Evolutionary conservation across 2,329 filamentous ascomycete species (phyloP).

Genomic region (Aciculosporium take): DNA sequence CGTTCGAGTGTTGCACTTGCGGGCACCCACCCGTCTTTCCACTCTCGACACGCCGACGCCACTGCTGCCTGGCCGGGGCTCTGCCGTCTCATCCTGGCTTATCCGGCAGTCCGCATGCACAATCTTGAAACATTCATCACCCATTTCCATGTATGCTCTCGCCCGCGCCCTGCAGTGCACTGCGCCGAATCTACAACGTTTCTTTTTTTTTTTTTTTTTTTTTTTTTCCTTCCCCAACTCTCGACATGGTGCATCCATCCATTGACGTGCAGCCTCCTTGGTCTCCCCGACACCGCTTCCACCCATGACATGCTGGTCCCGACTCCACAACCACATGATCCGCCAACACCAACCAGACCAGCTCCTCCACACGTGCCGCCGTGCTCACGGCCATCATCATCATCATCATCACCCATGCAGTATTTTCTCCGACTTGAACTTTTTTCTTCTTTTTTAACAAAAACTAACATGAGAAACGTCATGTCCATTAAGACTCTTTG

Average conservation of each 20-base stretch:
- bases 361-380: background rate
- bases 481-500: background rate
- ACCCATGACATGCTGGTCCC: constrained; percentile 3
- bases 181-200: no score
- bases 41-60: no score
- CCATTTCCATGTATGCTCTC: no score
- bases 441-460: background rate
- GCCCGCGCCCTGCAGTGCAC: no score
- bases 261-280: background rate
- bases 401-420: background rate
- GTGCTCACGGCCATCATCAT: background rate
- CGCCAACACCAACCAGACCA: constrained; percentile 2
- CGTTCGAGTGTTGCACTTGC: no score
- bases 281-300: constrained; percentile 4
- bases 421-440: background rate
- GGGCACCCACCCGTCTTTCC: no score
- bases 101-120: no score
- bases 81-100: no score
- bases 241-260: background rate
- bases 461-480: background rate
- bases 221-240: no score
- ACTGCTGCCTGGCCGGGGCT: no score
- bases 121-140: no score
- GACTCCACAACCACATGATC: constrained; percentile 2
- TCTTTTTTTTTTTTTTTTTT: no score